These are phyloP conservation scores for Panus rudis DNA, from an alignment of 768 basidiomycete genomes.

Conservation along the genomic window DNA sequence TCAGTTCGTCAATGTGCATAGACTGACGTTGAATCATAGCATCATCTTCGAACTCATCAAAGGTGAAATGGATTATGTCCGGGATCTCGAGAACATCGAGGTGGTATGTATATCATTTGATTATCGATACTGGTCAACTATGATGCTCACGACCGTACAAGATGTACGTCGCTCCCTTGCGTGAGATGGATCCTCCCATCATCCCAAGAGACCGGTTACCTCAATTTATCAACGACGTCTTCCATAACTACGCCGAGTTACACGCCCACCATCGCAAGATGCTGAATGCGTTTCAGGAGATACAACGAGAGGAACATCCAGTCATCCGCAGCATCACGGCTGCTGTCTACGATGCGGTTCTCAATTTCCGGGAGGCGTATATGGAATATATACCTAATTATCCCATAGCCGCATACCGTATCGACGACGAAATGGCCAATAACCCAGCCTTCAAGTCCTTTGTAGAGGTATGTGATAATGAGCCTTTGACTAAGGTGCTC, in stretches of 20 bases:
- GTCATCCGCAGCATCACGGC: slow-evolving; percentile 74
- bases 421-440: slow-evolving; percentile 81
- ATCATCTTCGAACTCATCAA: slow-evolving; percentile 94
- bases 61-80: slow-evolving; percentile 92
- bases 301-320: slow-evolving; percentile 86
- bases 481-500: background rate
- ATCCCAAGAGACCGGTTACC: slow-evolving; percentile 65
- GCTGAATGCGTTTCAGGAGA: slow-evolving; percentile 74
- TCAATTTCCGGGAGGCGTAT: slow-evolving; percentile 90
- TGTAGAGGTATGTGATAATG: slow-evolving; percentile 53
- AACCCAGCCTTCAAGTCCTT: slow-evolving; percentile 78
- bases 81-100: slow-evolving; percentile 83
- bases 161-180: slow-evolving; percentile 80
- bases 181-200: slow-evolving; percentile 67
- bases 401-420: slow-evolving; percentile 82
- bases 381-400: slow-evolving; percentile 92
- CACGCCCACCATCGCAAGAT: slow-evolving; percentile 68
- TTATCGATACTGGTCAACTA: background rate
- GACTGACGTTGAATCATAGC: slow-evolving; percentile 28
- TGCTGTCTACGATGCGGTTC: slow-evolving; percentile 77
- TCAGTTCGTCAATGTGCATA: background rate
- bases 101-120: slow-evolving; percentile 37
- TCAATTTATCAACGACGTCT: slow-evolving; percentile 78
- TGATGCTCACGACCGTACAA: slow-evolving; percentile 22
- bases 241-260: slow-evolving; percentile 80